Percentiles rank a stretch among this genome's conserved stretches.
Evolutionary conservation across 169 alveolate genomes (phyloP).

Genomic region (Babesia ovata): DNA sequence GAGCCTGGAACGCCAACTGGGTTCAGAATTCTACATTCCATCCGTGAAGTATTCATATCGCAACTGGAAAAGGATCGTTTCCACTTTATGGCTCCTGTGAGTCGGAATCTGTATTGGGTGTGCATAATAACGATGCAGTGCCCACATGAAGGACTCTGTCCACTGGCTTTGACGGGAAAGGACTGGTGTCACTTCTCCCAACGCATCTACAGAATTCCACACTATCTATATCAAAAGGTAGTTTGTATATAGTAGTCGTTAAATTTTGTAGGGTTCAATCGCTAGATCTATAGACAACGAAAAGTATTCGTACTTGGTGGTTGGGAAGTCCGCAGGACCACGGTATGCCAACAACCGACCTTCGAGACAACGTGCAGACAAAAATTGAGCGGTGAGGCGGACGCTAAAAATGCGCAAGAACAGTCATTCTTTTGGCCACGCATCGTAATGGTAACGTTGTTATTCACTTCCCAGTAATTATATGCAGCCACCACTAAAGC

Average conservation of each 20-base stretch:
- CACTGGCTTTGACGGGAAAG: conserved; percentile 85
- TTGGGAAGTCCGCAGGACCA: conserved; percentile 80
- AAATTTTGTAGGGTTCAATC: conserved; percentile 61
- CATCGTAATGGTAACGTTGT: conserved; percentile 63
- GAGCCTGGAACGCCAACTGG: conserved; percentile 91
- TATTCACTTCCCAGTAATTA: not conserved
- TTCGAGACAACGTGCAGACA: conserved; percentile 2
- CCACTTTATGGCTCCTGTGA: conserved; percentile 82
- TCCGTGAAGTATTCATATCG: conserved; percentile 84
- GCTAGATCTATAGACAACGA: conserved; percentile 80
- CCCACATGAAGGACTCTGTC: conserved; percentile 89
- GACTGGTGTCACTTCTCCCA: conserved; percentile 91
- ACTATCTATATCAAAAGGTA: conserved; percentile 81
- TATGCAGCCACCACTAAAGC: conserved; percentile 79
- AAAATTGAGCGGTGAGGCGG: conserved; percentile 51
- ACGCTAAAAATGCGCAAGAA: conserved; percentile 71
- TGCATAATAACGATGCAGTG: conserved; percentile 59
- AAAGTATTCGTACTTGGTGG: conserved; percentile 80
- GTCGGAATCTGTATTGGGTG: not conserved
- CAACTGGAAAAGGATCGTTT: conserved; percentile 76
- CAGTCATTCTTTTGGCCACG: conserved; percentile 89
- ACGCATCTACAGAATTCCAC: conserved; percentile 81
- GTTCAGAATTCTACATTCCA: conserved; percentile 83
- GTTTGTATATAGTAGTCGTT: not conserved
- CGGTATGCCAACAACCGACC: conserved; percentile 12